Base-by-base conservation (phyloP, 1,284 basidiomycete genomes). In the Heimioporus retisporus region DNA sequence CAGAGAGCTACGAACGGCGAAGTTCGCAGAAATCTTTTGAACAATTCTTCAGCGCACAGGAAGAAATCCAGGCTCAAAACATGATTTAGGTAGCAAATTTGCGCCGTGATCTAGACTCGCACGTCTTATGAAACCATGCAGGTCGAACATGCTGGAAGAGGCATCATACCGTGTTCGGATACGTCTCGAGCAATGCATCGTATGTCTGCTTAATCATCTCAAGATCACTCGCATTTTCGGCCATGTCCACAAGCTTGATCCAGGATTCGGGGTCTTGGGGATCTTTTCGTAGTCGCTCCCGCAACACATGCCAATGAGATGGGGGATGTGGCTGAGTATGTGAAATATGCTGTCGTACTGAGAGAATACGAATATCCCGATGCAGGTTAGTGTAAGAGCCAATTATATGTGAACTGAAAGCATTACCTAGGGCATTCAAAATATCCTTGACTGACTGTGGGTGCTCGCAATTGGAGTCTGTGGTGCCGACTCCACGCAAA, bases 1-100 rank as follows among this genome's bases (percentile, higher is more conserved):
- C 95, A 96, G 2, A 97, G 83, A 67, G 96, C 94, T 66, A 96
- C 93, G 55, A 91, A 92, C 10, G 94, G 92, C 0, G 95, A 96
- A 2, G 88, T 87, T 77, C 90, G 90, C 69, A 97, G 81, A 78
- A 94, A 97, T 60, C 90, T 87, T 72, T 91, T 92, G 84, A 97
- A 97, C 25, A 96, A 80, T 21, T 86, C 85, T 81, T 95, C 92
- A 43, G 91, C 93, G 74, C 90, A 89, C 69, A 86, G 86, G 78
- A 93, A 93, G 25, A 88, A 84, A 25, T 84, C 82, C 35, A 85
- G 87, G 69, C 86, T 85, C 75, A 96, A 81, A 72, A 93, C 94
- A 74, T 96, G 92, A 65, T 89, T 90, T 75, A 96, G 87, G 76
- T 96, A 96, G 35, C 92, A 90, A 69, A 94, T 92, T 81, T 95